phyloP scores from a whole-genome alignment of 352 stramenopile species.

The Phytophthora uliginosa region DNA sequence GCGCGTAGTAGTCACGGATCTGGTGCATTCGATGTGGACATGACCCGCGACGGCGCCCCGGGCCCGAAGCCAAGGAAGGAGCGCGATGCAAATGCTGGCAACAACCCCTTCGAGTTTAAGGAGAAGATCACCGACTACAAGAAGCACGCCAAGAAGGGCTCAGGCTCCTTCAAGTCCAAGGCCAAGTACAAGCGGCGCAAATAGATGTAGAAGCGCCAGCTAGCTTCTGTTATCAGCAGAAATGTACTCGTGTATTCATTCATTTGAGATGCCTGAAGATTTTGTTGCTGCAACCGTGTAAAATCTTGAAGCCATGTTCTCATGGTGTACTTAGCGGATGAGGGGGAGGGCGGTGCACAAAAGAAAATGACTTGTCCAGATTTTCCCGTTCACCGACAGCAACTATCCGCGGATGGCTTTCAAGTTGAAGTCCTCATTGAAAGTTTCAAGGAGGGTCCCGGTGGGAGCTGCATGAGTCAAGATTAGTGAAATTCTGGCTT shows the following conservation, averaged over 20 bases:
- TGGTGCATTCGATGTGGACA: conserved; percentile 81
- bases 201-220: conserved; percentile 45
- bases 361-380: neutral
- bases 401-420: neutral
- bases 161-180: conserved; percentile 94
- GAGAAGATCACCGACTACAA: conserved; percentile 94
- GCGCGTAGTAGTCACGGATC: conserved; percentile 64
- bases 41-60: conserved; percentile 49
- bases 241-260: conserved; percentile 43
- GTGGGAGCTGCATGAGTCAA: neutral
- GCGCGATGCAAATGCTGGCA: conserved; percentile 50
- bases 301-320: no score
- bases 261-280: conserved; percentile 4
- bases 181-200: conserved; percentile 87
- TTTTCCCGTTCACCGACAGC: neutral
- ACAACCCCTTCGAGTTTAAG: conserved; percentile 89
- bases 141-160: conserved; percentile 91
- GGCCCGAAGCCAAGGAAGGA: conserved; percentile 49
- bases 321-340: no score
- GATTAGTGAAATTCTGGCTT: conserved; percentile 12
- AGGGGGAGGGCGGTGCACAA: neutral
- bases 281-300: no score
- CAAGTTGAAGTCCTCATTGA: neutral
- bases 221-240: conserved; percentile 22
- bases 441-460: neutral